Conservation (phyloP, 192 early-diverging fungal species). For the Coemansia sp. region DNA sequence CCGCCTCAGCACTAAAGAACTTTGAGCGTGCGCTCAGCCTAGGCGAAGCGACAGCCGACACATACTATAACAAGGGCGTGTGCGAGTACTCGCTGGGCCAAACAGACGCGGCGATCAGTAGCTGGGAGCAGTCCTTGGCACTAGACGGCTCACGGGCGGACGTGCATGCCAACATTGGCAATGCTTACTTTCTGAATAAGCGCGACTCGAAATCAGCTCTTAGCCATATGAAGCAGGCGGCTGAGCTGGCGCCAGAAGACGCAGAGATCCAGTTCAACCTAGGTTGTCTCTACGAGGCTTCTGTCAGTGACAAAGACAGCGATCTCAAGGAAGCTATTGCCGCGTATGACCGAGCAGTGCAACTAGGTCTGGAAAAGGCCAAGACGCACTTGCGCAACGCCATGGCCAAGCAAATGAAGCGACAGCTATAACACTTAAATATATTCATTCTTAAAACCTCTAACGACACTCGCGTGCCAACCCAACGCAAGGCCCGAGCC, state of each 20-base stretch:
- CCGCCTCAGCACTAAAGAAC: neutral
- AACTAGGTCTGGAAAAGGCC: slow-evolving; percentile 58
- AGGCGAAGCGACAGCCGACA: slow-evolving; percentile 21
- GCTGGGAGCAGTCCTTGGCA: slow-evolving; percentile 62
- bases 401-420: slow-evolving; percentile 38
- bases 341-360: slow-evolving; percentile 57
- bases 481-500: slow-evolving; percentile 34
- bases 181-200: slow-evolving; percentile 57
- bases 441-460: too few relatives aligned
- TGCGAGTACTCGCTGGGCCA: slow-evolving; percentile 54
- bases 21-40: slow-evolving; percentile 1
- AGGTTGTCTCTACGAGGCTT: slow-evolving; percentile 64
- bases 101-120: slow-evolving; percentile 57
- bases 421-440: slow-evolving; percentile 13
- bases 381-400: slow-evolving; percentile 61
- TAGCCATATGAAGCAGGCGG: slow-evolving; percentile 59
- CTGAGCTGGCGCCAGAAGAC: slow-evolving; percentile 63
- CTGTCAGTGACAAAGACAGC: slow-evolving; percentile 14
- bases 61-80: slow-evolving; percentile 39
- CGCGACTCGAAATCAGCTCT: slow-evolving; percentile 56
- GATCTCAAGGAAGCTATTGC: slow-evolving; percentile 60
- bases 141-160: slow-evolving; percentile 60
- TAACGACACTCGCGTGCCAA: slow-evolving; percentile 15
- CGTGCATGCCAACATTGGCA: slow-evolving; percentile 72
- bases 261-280: slow-evolving; percentile 69